Percentiles rank a stretch among this genome's conserved stretches.
Conservation (phyloP, 345 rosid genomes). For the Arabis hirsuta region DNA sequence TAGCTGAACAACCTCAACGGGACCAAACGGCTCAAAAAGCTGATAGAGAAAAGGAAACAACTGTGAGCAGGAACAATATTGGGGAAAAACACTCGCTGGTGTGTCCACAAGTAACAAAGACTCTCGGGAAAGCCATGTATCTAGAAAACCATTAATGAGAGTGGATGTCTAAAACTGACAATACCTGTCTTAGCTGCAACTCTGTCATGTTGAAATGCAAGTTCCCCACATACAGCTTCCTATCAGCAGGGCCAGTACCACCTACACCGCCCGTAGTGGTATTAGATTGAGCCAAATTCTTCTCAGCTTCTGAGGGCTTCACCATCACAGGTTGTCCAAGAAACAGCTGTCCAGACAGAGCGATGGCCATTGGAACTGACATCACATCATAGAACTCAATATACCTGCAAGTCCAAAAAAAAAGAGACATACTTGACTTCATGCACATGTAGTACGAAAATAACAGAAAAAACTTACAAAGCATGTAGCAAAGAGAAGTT, state of each 20-base stretch:
- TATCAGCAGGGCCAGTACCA: slow-evolving; percentile 72
- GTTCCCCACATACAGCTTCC: slow-evolving; percentile 93
- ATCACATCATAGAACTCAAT: slow-evolving; percentile 90
- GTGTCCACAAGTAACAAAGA: slow-evolving; percentile 7
- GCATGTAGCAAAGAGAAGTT: slow-evolving; percentile 60
- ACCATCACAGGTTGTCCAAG: slow-evolving; percentile 98
- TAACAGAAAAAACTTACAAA: slow-evolving; percentile 56
- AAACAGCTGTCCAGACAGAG: slow-evolving; percentile 80
- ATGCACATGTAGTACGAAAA: slow-evolving; percentile 33
- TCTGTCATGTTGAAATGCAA: slow-evolving; percentile 94
- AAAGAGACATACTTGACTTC: slow-evolving; percentile 48
- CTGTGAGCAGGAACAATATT: not conserved
- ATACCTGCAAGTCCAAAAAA: slow-evolving; percentile 66
- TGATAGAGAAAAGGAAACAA: slow-evolving; percentile 37
- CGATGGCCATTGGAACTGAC: slow-evolving; percentile 98
- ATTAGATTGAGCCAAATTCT: slow-evolving; percentile 86
- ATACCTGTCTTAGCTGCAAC: slow-evolving; percentile 86
- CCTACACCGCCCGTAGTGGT: slow-evolving; percentile 55
- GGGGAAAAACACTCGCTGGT: not conserved
- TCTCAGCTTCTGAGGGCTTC: slow-evolving; percentile 98
- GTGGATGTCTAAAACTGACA: slow-evolving; percentile 8
- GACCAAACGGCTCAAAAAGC: slow-evolving; percentile 96
- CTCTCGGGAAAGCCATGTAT: not conserved
- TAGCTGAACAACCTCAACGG: slow-evolving; percentile 91
- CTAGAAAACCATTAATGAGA: slow-evolving; percentile 18